Base-by-base conservation (phyloP, 2,329 filamentous ascomycete species). In the Cucurbitaria berberidis region DNA sequence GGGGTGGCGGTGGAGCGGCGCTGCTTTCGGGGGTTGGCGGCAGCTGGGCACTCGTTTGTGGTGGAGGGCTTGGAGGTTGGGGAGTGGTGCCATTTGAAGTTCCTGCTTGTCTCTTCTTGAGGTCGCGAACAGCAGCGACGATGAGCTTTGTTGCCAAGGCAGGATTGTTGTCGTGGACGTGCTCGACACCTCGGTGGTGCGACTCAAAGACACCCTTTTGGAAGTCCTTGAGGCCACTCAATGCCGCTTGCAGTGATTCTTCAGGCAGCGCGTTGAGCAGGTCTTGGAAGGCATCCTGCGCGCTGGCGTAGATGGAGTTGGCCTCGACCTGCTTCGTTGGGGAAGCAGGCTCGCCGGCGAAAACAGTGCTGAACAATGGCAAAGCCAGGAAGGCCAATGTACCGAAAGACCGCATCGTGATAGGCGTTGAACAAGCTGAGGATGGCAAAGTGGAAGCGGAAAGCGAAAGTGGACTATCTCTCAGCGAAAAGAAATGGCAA, bases 191-290 rank as follows among this genome's bases (percentile, higher is more conserved):
- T 10, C 81, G 78, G 60, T 80, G 81, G 66, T 89, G 87, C 58
- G 85, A 84, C 58, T 84, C 81, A 71, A 87, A 89, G 50, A 90
- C 81, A 53, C 88, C 88, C 67, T 89, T 83, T 69, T 86, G 82
- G 75, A 87, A 90, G 67, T 84, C 84, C 42, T 82, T 80, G 40
- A 84, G 82, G 56, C 81, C 78, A 71, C 89, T 86, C 27, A 92
- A 79, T 47, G 89, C 83, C 41, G 83, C 82, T 71, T 90, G 87
- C 48, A 93, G 77, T 36, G 84, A 81, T 43, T 84, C 79, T 48
- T 82, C 81, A 19, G 86, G 84, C 50, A 87, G 76, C 21, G 79
- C 78, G 55, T 82, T 78, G 48, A 88, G 75, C 48, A 86, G 72
- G 53, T 84, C 80, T 59, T 82, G 78, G 74, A 88, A 84, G 16